Base-by-base conservation (phyloP, 2,329 filamentous ascomycete species). In the Cadophora gregata region DNA sequence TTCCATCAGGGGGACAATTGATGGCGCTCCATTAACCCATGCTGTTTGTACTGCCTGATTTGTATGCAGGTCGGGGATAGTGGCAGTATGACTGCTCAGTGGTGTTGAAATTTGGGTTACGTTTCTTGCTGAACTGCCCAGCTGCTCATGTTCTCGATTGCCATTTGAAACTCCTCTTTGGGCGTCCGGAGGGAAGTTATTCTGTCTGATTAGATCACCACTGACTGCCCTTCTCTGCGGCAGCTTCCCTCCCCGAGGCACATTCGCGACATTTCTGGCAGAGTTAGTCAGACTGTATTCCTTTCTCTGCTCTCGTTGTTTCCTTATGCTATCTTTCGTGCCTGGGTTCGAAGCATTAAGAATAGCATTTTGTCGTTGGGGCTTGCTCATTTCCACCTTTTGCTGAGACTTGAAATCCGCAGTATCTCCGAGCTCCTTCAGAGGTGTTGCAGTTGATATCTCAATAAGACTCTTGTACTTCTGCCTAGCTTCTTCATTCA, bases 391-490 rank as follows among this genome's bases (percentile, higher is more conserved):
- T 8, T 63, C 33, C 9, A 62, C 16, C 33, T 27, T 36, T 6
- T 56, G 59, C n/a, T 63, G 36, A 12, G 36, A 14, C 8, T 59
- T 61, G 33, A 60, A 65, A 16, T 55, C 38, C 1, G 31, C 14
- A 10, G 24, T 24, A 6, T 65, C 55, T n/a, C 31, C 25, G 8
- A 67, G 45, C 29, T 65, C 66, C 51, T 65, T 67, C 36, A 67
- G 29, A 10, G 64, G 61, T 8, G 51, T 55, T 14, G 21, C 33
- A 19, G n/a, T 29, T 3, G 51, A 38, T 16, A 31, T 45, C 25
- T 47, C 55, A 8, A 38, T 14, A 2, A 42, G 27, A 1, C 1
- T 6, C 27, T 7, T 36, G 4, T 36, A 42, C 12, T 31, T 68
- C 16, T 14, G 47, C 25, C 14, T 51, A 25, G n/a, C 48, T 38